Percentiles rank a stretch among this genome's conserved stretches.
These are phyloP conservation scores for Pholiota microspora DNA, from an alignment of 768 basidiomycete genomes.

Conservation along the genomic window DNA sequence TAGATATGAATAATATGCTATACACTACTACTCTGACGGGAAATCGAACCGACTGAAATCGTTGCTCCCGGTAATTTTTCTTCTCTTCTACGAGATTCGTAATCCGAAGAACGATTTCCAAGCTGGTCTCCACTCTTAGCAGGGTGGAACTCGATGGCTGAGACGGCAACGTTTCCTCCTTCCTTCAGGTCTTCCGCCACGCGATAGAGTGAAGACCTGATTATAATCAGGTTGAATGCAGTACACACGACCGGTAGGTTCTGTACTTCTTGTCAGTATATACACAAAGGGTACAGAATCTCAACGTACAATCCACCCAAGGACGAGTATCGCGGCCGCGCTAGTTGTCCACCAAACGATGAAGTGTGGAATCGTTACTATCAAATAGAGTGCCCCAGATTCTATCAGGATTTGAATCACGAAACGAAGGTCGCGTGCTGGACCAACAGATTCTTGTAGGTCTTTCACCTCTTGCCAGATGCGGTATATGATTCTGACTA, in stretches of 20 bases:
- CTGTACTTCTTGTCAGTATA: neutral
- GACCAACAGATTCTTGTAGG: neutral
- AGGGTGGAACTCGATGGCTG: neutral
- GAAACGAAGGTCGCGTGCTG: conserved; percentile 7
- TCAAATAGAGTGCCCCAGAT: conserved; percentile 1
- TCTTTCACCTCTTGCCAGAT: conserved; percentile 6
- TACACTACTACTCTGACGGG: neutral
- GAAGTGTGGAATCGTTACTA: conserved; percentile 4
- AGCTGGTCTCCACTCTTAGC: neutral
- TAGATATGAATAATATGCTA: no score
- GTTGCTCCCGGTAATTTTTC: neutral
- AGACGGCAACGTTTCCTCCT: neutral
- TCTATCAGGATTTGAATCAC: conserved; percentile 5
- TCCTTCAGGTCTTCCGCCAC: neutral
- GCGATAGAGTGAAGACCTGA: neutral
- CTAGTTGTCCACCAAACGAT: conserved; percentile 4
- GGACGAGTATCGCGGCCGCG: conserved; percentile 1
- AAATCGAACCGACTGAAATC: neutral
- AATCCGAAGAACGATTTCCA: neutral
- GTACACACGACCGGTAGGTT: conserved; percentile 4
- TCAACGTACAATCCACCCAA: neutral
- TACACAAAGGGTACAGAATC: neutral
- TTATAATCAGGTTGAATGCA: conserved; percentile 8
- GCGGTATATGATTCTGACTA: conserved; percentile 4
- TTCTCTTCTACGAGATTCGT: neutral